A percentile compares a stretch with the other conserved stretches of the same genome.
These are phyloP conservation scores for Colletotrichum viniferum DNA, from an alignment of 2,329 filamentous ascomycete species.

Conservation along the genomic window DNA sequence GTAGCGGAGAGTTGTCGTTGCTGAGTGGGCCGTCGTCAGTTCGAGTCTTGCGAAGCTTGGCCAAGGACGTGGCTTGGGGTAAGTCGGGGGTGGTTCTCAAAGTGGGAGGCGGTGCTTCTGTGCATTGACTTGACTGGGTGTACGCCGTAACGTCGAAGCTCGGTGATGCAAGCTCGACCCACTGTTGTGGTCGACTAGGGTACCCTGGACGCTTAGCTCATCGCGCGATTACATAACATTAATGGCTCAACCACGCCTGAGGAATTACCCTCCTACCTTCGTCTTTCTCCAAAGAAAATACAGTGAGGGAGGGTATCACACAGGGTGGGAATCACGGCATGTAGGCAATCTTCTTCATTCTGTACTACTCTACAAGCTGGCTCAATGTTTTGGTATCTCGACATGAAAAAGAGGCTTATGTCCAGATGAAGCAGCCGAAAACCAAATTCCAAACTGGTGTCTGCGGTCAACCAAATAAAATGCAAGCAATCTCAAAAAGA, in stretches of 20 bases:
- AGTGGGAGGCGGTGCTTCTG: slow-evolving; percentile 18
- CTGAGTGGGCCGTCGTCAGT: slow-evolving; percentile 7
- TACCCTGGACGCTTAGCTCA: slow-evolving; percentile 11
- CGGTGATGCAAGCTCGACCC: slow-evolving; percentile 15
- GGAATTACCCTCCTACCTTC: neutral
- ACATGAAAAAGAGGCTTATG: neutral
- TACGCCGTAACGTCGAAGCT: slow-evolving; percentile 6
- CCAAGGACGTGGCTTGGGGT: slow-evolving; percentile 17
- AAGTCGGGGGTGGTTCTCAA: neutral
- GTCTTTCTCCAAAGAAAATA: neutral
- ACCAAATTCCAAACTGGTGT: neutral
- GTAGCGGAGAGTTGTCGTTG: neutral
- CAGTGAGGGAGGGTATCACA: neutral
- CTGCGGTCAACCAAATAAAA: neutral
- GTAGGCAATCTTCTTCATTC: neutral
- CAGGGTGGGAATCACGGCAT: neutral
- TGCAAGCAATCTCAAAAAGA: neutral
- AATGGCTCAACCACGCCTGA: neutral
- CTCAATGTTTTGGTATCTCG: neutral
- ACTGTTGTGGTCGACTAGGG: neutral
- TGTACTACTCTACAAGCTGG: neutral
- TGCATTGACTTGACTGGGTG: slow-evolving; percentile 10
- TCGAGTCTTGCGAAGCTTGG: slow-evolving; percentile 4
- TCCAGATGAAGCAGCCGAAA: neutral
- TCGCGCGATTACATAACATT: neutral